Percentiles rank a stretch among this genome's conserved stretches.
phyloP scores from a whole-genome alignment of 2,329 filamentous ascomycete species.

The Ceratocystis huliohia region DNA sequence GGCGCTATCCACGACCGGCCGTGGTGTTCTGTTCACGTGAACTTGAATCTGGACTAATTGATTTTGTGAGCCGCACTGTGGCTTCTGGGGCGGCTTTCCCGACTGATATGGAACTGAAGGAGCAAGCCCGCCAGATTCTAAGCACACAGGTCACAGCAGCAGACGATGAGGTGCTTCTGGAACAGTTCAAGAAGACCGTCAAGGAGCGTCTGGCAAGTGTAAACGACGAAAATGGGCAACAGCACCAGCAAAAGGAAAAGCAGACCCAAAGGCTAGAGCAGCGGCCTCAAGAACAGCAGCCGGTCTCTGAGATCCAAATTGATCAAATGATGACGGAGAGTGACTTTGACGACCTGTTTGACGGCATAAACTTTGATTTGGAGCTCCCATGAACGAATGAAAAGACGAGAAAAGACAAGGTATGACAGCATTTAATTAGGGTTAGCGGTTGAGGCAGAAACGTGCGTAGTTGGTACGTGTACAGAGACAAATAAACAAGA shows the following conservation, averaged over 20 bases:
- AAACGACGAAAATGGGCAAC: neutral
- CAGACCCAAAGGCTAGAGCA: neutral
- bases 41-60: constrained; percentile 41
- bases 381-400: neutral
- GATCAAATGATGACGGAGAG: constrained; percentile 14
- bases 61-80: constrained; percentile 35
- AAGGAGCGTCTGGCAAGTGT: constrained; percentile 4
- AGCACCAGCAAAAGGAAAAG: neutral
- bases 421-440: neutral
- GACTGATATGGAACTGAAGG: constrained; percentile 35
- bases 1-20: constrained; percentile 35
- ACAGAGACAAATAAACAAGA: too few species aligned
- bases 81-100: constrained; percentile 34
- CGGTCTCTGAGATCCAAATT: neutral
- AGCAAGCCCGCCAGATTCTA: constrained; percentile 38
- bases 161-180: constrained; percentile 40
- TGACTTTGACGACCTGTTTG: constrained; percentile 17
- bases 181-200: constrained; percentile 37
- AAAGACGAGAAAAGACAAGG: neutral
- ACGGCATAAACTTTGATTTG: constrained; percentile 16
- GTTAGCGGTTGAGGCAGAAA: neutral
- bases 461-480: too few species aligned
- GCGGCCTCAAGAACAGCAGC: neutral
- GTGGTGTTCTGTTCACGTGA: constrained; percentile 46
- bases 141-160: constrained; percentile 37